Evolutionary conservation across 371 early-diverging fungal species (phyloP), one percentile per base, ranked within the genome.

Genomic region (Quaeritorhiza haematococci): DNA sequence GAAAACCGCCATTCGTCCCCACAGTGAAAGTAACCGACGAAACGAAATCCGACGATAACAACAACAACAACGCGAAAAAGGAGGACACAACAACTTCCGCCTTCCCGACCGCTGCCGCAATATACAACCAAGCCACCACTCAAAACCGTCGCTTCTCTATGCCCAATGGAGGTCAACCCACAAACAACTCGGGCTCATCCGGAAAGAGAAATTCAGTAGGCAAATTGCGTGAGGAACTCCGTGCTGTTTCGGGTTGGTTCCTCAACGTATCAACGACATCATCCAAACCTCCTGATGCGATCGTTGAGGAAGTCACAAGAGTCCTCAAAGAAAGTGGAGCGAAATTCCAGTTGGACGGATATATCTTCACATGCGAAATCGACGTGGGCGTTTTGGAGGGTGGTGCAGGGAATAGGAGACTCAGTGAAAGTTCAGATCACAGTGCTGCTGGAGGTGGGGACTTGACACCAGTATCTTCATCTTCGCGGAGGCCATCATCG

Each of bases 221-320:
- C 8, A 62, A 63, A 15, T 42, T 52, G 7, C 53, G 55, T 8
- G 69, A 68, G n/a, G 72, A 69, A 3, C 54, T 74, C n/a, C 68
- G 73, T 13, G 51, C 71, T 0, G 70, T 78, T 30, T 47, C 49
- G 8, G 73, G 73, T 0, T 78, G 79, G 79, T 75, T 78, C 58
- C 41, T 78, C 19, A 76, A 74, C 63, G 68, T 71, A 8, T 62
- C 69, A 17, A 73, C 79, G 8, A 78, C 79, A 13, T 61, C 72
- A 21, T 38, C 59, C 23, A 74, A 71, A 47, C 42, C 67, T 5
- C 63, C 67, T 5, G 13, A 48, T 13, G 69, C 67, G 27, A 61
- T 78, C n/a, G 33, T 76, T 24, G 59, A 29, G 4, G 65, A 74
- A 55, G 54, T 76, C 5, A 27, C 29, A 13, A 33, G 46, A 1